A percentile compares a stretch with the other conserved stretches of the same genome.
Evolutionary conservation across 805 yeast species (phyloP).

Genomic region (Pichia rugopelliculosa): DNA sequence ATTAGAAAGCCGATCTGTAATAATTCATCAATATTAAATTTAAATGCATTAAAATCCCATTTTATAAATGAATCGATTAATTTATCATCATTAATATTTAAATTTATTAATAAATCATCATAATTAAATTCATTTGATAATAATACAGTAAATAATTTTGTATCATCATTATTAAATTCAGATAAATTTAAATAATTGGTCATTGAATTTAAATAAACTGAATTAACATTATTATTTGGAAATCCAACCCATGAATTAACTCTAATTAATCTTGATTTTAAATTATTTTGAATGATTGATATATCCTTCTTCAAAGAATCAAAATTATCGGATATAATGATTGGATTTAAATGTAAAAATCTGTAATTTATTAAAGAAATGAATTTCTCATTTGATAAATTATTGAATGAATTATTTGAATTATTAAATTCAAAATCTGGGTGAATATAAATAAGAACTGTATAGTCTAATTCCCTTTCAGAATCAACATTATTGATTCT

Average conservation of each 20-base stretch:
- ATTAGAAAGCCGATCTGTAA: conserved; percentile 52
- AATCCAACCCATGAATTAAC: conserved; percentile 38
- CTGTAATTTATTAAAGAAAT: conserved; percentile 17
- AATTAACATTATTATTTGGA: conserved; percentile 7
- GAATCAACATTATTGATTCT: not conserved
- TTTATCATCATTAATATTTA: conserved; percentile 15
- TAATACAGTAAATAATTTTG: conserved; percentile 12
- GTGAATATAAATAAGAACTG: conserved; percentile 4
- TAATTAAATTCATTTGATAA: conserved; percentile 28
- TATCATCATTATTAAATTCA: conserved; percentile 1
- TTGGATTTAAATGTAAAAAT: conserved; percentile 25
- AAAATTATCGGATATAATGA: conserved; percentile 8
- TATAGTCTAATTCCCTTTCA: conserved; percentile 8
- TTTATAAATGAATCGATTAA: conserved; percentile 35
- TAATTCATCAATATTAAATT: conserved; percentile 56
- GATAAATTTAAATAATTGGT: conserved; percentile 19
- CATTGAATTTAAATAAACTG: conserved; percentile 30
- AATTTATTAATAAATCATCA: conserved; percentile 17
- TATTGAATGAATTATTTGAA: not conserved
- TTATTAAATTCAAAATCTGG: not conserved
- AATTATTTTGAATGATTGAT: not conserved
- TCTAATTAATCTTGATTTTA: conserved; percentile 27
- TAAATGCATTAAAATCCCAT: conserved; percentile 71
- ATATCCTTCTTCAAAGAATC: not conserved
- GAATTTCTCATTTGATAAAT: conserved; percentile 4